phyloP scores from a whole-genome alignment of 306 rosid species.

The Citrullus amarus region DNA sequence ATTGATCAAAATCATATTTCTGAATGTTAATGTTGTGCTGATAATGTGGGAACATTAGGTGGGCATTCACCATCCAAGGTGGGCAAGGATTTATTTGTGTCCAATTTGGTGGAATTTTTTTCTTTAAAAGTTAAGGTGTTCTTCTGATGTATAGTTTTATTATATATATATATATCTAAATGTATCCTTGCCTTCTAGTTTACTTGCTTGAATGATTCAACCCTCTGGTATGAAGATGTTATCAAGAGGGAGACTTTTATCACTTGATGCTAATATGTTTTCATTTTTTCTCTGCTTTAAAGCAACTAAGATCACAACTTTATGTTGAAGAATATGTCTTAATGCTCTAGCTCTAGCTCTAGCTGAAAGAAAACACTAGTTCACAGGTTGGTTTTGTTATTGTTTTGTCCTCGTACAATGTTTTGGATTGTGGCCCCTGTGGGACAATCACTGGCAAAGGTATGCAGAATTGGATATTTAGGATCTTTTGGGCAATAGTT shows the following conservation, averaged over 20 bases:
- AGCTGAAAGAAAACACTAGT: background rate
- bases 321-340: background rate
- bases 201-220: too few relatives aligned
- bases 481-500: background rate
- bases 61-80: background rate
- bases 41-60: background rate
- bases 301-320: background rate
- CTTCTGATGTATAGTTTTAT: too few relatives aligned
- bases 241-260: background rate
- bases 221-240: background rate
- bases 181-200: too few relatives aligned
- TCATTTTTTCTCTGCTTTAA: background rate
- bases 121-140: too few relatives aligned
- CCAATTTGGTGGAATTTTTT: too few relatives aligned
- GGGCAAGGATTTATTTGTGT: background rate
- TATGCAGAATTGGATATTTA: background rate
- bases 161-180: too few relatives aligned
- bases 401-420: background rate
- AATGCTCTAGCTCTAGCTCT: background rate
- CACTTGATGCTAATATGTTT: background rate
- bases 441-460: background rate
- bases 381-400: background rate
- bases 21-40: background rate
- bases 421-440: background rate
- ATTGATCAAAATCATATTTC: background rate